These are phyloP conservation scores for Capsicum chinense DNA, from an alignment of 257 asterid species.

Conservation along the genomic window DNA sequence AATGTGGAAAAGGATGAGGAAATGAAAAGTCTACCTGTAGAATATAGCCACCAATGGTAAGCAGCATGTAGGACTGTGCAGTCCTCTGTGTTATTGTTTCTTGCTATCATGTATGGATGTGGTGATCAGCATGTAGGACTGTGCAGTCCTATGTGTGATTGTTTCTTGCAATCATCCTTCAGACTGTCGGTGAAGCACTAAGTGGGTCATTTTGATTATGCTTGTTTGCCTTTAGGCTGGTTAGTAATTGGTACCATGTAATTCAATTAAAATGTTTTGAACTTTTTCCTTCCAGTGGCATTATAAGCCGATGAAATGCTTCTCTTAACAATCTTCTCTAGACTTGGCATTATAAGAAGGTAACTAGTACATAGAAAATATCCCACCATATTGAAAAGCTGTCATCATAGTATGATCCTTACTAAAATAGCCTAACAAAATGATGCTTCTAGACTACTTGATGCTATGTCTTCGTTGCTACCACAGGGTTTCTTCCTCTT, in stretches of 20 bases:
- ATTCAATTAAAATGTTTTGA: background rate
- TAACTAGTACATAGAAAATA: background rate
- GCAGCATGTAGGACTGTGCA: conserved; percentile 5
- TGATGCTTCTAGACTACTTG: conserved; percentile 8
- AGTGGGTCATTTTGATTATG: too few relatives aligned
- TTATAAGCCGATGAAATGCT: background rate
- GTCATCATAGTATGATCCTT: background rate
- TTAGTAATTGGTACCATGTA: background rate
- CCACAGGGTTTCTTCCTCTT: background rate
- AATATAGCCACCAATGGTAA: background rate
- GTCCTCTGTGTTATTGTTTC: background rate
- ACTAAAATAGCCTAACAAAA: background rate
- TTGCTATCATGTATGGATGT: background rate
- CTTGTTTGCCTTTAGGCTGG: background rate
- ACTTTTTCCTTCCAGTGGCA: background rate
- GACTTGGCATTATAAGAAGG: background rate
- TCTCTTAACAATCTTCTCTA: background rate
- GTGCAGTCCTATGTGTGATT: background rate
- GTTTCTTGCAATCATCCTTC: background rate
- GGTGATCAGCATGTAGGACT: background rate
- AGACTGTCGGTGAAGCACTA: background rate
- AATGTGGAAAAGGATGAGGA: background rate
- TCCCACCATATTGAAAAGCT: background rate
- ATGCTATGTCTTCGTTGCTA: background rate
- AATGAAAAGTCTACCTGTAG: background rate